phyloP scores from a whole-genome alignment of 306 rosid species.

The Cucumis melo region DNA sequence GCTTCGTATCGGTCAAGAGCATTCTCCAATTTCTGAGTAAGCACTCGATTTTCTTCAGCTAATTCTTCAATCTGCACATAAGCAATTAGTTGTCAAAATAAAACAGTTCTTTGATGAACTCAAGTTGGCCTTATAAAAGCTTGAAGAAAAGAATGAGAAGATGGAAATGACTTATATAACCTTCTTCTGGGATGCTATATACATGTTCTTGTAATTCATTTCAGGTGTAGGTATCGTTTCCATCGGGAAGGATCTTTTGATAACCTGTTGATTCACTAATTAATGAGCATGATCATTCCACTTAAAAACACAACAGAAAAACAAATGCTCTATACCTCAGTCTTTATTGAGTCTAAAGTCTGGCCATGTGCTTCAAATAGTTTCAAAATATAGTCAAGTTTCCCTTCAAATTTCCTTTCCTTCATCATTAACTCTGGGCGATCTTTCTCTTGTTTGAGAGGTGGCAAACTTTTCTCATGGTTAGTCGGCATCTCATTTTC shows the following conservation, averaged over 20 bases:
- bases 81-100: neutral
- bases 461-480: neutral
- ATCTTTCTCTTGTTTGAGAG: neutral
- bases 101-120: too few species aligned
- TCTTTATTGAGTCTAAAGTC: neutral
- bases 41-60: neutral
- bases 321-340: neutral
- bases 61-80: conserved; percentile 12
- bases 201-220: conserved; percentile 6
- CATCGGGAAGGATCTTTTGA: neutral
- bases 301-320: neutral
- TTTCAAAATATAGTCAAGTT: neutral
- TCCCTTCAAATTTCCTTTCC: neutral
- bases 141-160: neutral
- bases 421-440: neutral
- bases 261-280: neutral
- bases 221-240: neutral
- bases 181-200: conserved; percentile 10
- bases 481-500: neutral
- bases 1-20: conserved; percentile 6
- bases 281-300: neutral
- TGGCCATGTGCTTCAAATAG: conserved; percentile 6
- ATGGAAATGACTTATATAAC: neutral
- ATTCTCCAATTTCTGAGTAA: conserved; percentile 1
- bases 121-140: neutral